Percentiles rank a stretch among this genome's conserved stretches.
These are phyloP conservation scores for Arthrobotrys megalospora DNA, from an alignment of 2,329 filamentous ascomycete species.

Conservation along the genomic window DNA sequence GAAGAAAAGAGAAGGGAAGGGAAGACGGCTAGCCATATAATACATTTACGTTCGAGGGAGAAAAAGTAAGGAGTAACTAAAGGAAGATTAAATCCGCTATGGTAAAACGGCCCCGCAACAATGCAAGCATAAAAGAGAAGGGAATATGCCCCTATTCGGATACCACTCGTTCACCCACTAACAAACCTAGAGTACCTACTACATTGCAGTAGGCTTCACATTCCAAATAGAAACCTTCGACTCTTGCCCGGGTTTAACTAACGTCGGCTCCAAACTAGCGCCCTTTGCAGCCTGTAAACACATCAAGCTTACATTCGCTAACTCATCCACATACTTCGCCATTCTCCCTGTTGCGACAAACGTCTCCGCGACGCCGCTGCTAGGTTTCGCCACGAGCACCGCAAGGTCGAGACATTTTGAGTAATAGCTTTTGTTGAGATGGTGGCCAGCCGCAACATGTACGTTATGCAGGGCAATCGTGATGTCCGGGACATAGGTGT, in stretches of 20 bases:
- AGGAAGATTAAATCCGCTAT: slow-evolving; percentile 57
- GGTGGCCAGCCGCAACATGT: slow-evolving; percentile 82
- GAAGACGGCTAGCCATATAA: slow-evolving; percentile 58
- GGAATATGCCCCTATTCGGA: not conserved
- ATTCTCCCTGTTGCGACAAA: slow-evolving; percentile 78
- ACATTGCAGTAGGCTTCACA: slow-evolving; percentile 45
- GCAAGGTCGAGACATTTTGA: slow-evolving; percentile 90
- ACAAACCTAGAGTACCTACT: not conserved
- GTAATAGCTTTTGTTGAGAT: slow-evolving; percentile 81
- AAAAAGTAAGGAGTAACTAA: slow-evolving; percentile 39
- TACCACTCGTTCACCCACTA: slow-evolving; percentile 19
- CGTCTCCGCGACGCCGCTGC: slow-evolving; percentile 76
- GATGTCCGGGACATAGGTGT: slow-evolving; percentile 86
- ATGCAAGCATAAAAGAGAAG: slow-evolving; percentile 43
- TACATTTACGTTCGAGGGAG: slow-evolving; percentile 47
- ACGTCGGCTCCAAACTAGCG: slow-evolving; percentile 34
- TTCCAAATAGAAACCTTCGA: slow-evolving; percentile 63
- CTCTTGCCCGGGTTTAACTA: slow-evolving; percentile 45
- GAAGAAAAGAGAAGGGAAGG: slow-evolving; percentile 38
- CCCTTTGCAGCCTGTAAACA: slow-evolving; percentile 71
- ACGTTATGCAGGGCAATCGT: slow-evolving; percentile 86
- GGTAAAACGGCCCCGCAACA: slow-evolving; percentile 41
- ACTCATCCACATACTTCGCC: slow-evolving; percentile 81
- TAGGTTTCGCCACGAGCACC: slow-evolving; percentile 79
- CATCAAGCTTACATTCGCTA: slow-evolving; percentile 83